Evolutionary conservation across 257 asterid genomes (phyloP).

Genomic region (Solanum stenotomum): DNA sequence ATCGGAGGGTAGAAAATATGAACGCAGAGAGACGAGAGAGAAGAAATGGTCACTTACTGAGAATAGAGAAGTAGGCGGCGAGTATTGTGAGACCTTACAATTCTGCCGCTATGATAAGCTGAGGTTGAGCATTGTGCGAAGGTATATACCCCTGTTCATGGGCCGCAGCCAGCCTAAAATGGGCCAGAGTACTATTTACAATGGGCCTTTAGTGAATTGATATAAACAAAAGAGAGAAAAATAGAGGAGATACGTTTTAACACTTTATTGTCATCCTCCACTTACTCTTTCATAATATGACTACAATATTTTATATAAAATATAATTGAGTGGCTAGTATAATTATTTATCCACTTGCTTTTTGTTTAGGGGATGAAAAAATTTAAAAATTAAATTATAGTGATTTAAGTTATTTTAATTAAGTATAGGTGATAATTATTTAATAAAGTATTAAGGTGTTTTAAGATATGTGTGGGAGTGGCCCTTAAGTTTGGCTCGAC

Average conservation of each 20-base stretch:
- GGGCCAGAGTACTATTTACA: background rate
- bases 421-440: background rate
- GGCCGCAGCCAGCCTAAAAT: background rate
- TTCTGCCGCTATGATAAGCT: background rate
- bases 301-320: no score
- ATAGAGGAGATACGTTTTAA: no score
- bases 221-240: background rate
- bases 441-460: no score
- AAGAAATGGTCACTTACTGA: background rate
- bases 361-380: background rate
- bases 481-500: no score
- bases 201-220: background rate
- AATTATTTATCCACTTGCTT: no score
- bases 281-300: no score
- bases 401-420: background rate
- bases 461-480: no score
- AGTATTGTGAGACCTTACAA: background rate
- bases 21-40: background rate
- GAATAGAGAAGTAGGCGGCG: background rate
- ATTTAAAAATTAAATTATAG: background rate
- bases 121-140: background rate
- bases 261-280: no score
- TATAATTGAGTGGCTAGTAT: no score
- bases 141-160: background rate
- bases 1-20: background rate